Conservation (phyloP, 176 grass and related monocot genomes). For the Paspalum notatum region DNA sequence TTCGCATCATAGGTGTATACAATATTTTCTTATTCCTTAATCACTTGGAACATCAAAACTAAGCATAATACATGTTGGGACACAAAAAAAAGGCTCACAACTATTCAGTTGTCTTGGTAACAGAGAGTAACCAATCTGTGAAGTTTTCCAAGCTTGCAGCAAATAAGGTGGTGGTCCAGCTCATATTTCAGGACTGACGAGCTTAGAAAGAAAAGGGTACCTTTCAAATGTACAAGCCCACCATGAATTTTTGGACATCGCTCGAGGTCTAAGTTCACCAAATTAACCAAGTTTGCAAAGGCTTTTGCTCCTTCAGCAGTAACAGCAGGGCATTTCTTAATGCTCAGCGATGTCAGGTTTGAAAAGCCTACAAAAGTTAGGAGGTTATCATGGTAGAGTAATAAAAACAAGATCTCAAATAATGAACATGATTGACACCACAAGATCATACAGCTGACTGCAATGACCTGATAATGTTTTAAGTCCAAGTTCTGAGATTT, state of each 20-base stretch:
- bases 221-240: conserved; percentile 89
- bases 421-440: neutral
- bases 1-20: conserved; percentile 16
- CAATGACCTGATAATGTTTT: conserved; percentile 70
- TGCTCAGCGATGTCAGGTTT: conserved; percentile 81
- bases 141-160: neutral
- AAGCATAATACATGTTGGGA: neutral
- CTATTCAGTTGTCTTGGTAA: neutral
- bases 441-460: conserved; percentile 29
- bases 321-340: conserved; percentile 83
- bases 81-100: neutral
- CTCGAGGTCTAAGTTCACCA: conserved; percentile 91
- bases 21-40: neutral
- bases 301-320: conserved; percentile 82
- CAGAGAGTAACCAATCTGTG: neutral
- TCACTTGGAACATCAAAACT: conserved; percentile 13
- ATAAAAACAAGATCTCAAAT: conserved; percentile 3
- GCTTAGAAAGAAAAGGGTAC: conserved; percentile 43
- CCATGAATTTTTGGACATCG: conserved; percentile 81
- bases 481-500: conserved; percentile 80
- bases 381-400: conserved; percentile 18
- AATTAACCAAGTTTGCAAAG: conserved; percentile 80
- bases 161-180: conserved; percentile 27
- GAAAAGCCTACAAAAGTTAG: conserved; percentile 65
- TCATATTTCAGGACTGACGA: conserved; percentile 9